Evolutionary conservation across 2,329 filamentous ascomycete genomes (phyloP), one percentile per base, ranked within the genome.

Genomic region (Clonostachys chloroleuca): DNA sequence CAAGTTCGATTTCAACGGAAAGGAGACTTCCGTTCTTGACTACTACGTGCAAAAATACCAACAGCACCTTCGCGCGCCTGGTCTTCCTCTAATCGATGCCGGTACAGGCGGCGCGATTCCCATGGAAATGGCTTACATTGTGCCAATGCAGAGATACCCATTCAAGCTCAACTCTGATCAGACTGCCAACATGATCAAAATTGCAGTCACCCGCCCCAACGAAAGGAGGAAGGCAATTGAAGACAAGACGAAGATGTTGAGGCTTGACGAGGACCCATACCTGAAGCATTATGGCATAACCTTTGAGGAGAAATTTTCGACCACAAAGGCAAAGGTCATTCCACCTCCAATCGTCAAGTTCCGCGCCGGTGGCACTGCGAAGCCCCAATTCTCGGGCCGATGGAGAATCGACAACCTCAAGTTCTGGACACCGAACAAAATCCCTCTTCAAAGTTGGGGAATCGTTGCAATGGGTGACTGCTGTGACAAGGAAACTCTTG

Each of bases 131-230:
- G 81, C 79, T 47, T 65, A 67, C 9, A 53, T 83, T 7, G 57
- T 71, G 35, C 63, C 70, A 0, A 75, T 80, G 59, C 83, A 87
- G 60, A 71, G 79, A 0, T 88, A 85, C 53, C 69, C 72, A 0
- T 85, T 72, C 67, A 87, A 87, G 64, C 62, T 87, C 2, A 77
- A 77, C 46, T 72, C 77, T 0, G 61, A 68, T 0, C 75, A 95
- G 68, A 96, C 92, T 0, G 72, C 85, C 0, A 69, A 78, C 6
- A 99, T 99, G 94, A 96, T 99, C 71, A 92, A 87, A 64, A 90
- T 92, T 57, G 92, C 92, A 0, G 92, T 96, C 5, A 89, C 87
- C 6, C 78, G 85, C 2, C 94, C 94, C 0, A 62, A 64, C 0
- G 63, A 83, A 33, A 87, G 94, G n/a, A 79, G 81, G 54, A 56